Evolutionary conservation across 2,329 filamentous ascomycete species (phyloP), one percentile per base, ranked within the genome.

Genomic region (Ophiostoma sp.): DNA sequence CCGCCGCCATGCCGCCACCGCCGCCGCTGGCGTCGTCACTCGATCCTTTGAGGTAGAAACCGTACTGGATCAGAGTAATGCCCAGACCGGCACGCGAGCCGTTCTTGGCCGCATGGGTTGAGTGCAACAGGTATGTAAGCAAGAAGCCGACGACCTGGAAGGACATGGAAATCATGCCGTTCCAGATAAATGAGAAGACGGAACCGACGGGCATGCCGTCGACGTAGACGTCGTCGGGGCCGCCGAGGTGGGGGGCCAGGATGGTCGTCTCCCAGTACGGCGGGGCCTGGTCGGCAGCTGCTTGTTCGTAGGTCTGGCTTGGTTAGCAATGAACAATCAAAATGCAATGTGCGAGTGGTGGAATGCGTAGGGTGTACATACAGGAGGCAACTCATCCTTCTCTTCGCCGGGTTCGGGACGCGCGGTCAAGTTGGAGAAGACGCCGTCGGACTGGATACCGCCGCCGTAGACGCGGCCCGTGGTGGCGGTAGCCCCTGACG

Each of bases 211-310:
- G 94, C 80, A 99, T 91, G 78, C 96, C 96, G 80, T 99, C 96
- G 73, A 99, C 93, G 79, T 96, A 99, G 66, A 99, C 95, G 82
- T 99, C 96, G 80, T 98, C 95, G 52, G 91, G 90, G n/a, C 92
- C 93, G 70, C 92, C 92, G 76, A 96, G 90, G 72, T 95, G 96
- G 0, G 96, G 96, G 0, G 95, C 95, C 70, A 99, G 88, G 76
- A 99, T 98, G 0, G 96, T 98, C 6, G 96, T 99, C 85, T 99
- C 96, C 96, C 96, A 99, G 83, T 99, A 99, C 0, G 96, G 96
- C 0, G 96, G 96, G 66, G 96, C 96, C 31, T 94, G 92, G 82
- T 99, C 96, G 57, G 95, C 95, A 2, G 96, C 96, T 19, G 96
- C 96, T 89, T 98, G 95, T 87, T 99, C 96, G 82, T 99, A 99